phyloP scores from a whole-genome alignment of 495 filamentous ascomycete species.

The Pyronema omphalodes region DNA sequence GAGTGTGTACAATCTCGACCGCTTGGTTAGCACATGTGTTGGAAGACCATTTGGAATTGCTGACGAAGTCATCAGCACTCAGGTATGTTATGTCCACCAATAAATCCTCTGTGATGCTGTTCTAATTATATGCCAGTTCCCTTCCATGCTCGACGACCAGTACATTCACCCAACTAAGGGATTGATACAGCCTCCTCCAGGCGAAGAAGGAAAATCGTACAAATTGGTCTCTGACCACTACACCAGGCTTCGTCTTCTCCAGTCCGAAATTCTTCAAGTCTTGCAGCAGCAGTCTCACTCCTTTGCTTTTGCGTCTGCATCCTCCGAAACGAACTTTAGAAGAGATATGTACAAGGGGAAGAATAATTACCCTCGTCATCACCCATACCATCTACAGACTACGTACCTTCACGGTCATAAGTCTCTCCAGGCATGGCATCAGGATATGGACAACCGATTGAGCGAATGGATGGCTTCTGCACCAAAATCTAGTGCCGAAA shows the following conservation, averaged over 20 bases:
- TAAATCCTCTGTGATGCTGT: neutral
- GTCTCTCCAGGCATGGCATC: conserved; percentile 73
- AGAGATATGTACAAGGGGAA: conserved; percentile 11
- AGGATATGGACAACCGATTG: conserved; percentile 66
- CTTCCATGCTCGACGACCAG: conserved; percentile 65
- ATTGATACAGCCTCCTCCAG: conserved; percentile 31
- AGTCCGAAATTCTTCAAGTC: conserved; percentile 90
- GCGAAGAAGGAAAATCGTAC: conserved; percentile 45
- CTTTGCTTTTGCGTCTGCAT: conserved; percentile 16
- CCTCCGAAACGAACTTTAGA: conserved; percentile 5
- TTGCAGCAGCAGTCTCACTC: conserved; percentile 62
- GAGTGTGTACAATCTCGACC: conserved; percentile 88
- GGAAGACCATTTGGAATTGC: conserved; percentile 85
- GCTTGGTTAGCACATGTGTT: conserved; percentile 79
- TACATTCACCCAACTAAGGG: conserved; percentile 58
- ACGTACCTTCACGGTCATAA: conserved; percentile 71
- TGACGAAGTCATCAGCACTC: conserved; percentile 75
- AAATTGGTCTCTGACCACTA: conserved; percentile 84
- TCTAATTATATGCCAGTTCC: conserved; percentile 40
- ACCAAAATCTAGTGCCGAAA: conserved; percentile 49
- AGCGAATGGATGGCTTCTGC: conserved; percentile 75
- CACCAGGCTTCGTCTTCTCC: conserved; percentile 72
- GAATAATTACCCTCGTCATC: conserved; percentile 35
- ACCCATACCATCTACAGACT: conserved; percentile 57
- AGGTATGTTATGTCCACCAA: conserved; percentile 7